phyloP scores from a whole-genome alignment of 208 protist species.

The Wallacemonas sp. region DNA sequence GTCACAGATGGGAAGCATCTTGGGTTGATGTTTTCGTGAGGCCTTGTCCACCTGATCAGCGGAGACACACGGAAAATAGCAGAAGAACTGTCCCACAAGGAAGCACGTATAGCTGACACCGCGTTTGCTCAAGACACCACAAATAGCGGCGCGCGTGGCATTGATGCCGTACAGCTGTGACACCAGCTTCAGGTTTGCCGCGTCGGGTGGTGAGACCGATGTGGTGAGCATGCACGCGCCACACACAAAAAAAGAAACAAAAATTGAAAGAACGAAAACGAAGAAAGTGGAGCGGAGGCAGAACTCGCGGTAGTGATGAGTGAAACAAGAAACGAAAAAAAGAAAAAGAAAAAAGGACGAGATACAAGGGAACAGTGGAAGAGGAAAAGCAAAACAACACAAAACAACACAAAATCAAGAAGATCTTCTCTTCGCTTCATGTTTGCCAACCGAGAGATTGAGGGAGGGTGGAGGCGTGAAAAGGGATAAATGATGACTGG shows the following conservation, averaged over 20 bases:
- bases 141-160: not conserved
- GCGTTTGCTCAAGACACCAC: slow-evolving; percentile 1
- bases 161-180: not conserved
- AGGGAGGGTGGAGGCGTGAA: no score
- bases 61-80: not conserved
- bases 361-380: not conserved
- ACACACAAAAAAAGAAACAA: not conserved
- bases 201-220: not conserved
- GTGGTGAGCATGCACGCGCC: slow-evolving; percentile 4
- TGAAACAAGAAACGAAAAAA: not conserved
- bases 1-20: slow-evolving; percentile 9
- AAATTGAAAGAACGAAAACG: not conserved
- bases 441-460: no score
- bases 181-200: not conserved
- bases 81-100: not conserved
- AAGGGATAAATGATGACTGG: no score
- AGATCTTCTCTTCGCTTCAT: no score
- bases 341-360: not conserved
- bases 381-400: slow-evolving; percentile 2
- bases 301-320: not conserved
- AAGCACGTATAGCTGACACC: not conserved
- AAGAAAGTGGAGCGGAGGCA: not conserved
- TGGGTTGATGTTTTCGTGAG: not conserved
- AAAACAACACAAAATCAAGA: no score
- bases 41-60: not conserved